Evolutionary conservation across 805 yeast genomes (phyloP).

Genomic region (Candida chauliodis): DNA sequence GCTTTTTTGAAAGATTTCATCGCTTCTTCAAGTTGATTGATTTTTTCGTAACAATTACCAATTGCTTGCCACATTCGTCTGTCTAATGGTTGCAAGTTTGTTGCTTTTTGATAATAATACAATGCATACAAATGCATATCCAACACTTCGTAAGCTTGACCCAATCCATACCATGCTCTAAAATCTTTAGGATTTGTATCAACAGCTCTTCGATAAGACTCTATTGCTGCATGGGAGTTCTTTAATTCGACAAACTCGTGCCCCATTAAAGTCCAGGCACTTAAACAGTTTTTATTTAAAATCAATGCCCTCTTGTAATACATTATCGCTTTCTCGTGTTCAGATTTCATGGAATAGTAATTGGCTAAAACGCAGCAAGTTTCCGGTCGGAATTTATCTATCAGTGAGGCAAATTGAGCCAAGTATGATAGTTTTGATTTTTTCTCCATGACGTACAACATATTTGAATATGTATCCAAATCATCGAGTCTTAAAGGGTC

Average conservation of each 20-base stretch:
- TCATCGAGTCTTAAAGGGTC: slow-evolving; percentile 92
- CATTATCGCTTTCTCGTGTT: slow-evolving; percentile 92
- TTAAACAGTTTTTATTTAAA: slow-evolving; percentile 71
- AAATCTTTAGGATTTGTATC: slow-evolving; percentile 86
- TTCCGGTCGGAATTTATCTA: slow-evolving; percentile 88
- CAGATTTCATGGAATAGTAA: slow-evolving; percentile 85
- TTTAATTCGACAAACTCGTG: slow-evolving; percentile 96
- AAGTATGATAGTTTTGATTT: slow-evolving; percentile 76
- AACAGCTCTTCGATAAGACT: slow-evolving; percentile 88
- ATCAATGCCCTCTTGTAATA: slow-evolving; percentile 87
- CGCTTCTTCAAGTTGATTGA: slow-evolving; percentile 67
- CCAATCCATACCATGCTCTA: slow-evolving; percentile 97
- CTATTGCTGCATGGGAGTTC: slow-evolving; percentile 96
- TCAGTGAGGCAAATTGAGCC: slow-evolving; percentile 78
- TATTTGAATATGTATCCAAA: slow-evolving; percentile 90
- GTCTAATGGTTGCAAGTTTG: slow-evolving; percentile 83
- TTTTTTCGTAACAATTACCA: slow-evolving; percentile 82
- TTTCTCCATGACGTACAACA: slow-evolving; percentile 90
- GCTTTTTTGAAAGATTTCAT: slow-evolving; percentile 82
- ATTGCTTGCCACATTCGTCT: slow-evolving; percentile 96
- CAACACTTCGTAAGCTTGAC: slow-evolving; percentile 95
- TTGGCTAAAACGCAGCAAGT: slow-evolving; percentile 94
- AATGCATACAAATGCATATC: slow-evolving; percentile 93
- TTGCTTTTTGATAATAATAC: slow-evolving; percentile 88
- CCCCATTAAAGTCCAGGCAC: slow-evolving; percentile 98